phyloP scores from a whole-genome alignment of 148 eudicot species.

The Drosera capensis region DNA sequence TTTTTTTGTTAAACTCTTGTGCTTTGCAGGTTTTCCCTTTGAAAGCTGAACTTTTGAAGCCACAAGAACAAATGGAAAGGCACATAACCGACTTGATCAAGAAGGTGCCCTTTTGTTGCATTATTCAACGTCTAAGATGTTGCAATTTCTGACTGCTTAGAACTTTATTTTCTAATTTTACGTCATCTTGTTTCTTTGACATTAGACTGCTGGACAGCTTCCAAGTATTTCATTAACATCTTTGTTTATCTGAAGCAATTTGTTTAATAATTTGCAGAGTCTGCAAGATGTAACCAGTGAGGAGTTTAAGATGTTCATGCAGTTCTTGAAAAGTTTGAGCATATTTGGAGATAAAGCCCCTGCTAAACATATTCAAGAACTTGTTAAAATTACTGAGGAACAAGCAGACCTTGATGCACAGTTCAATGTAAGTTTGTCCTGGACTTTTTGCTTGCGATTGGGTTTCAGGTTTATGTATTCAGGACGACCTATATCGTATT shows the following conservation, averaged over 20 bases:
- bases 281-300: constrained; percentile 89
- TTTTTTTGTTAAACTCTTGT: no score
- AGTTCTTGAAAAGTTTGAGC: constrained; percentile 71
- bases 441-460: background rate
- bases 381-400: constrained; percentile 67
- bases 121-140: no score
- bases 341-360: constrained; percentile 86
- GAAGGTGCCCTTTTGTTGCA: constrained; percentile 31
- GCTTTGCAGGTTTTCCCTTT: constrained; percentile 89
- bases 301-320: constrained; percentile 93
- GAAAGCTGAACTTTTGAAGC: constrained; percentile 78
- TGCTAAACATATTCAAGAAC: constrained; percentile 74
- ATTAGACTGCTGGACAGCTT: no score
- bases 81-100: constrained; percentile 90
- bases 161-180: no score
- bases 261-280: constrained; percentile 46
- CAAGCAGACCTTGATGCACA: constrained; percentile 95
- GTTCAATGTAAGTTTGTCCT: constrained; percentile 45
- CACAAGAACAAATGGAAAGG: constrained; percentile 92
- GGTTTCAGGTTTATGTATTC: background rate
- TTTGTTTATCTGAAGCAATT: background rate
- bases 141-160: no score
- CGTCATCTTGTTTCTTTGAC: no score
- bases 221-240: no score
- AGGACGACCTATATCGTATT: no score